These are phyloP conservation scores for Dipteronia sinensis DNA, from an alignment of 345 rosid genomes.

Conservation along the genomic window DNA sequence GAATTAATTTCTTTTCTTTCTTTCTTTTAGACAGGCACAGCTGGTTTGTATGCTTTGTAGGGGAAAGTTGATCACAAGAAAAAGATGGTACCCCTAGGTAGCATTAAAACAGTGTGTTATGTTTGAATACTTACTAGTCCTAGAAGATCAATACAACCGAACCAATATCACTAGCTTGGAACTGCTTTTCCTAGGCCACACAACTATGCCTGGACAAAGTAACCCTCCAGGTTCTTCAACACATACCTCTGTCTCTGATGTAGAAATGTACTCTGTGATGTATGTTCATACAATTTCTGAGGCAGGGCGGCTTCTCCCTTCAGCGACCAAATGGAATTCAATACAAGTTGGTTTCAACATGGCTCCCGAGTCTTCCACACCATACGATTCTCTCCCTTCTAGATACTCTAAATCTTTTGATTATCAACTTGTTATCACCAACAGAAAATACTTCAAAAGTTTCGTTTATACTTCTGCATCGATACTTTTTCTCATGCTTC, in stretches of 20 bases:
- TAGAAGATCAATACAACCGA: neutral
- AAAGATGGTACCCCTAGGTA: neutral
- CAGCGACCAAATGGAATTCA: slow-evolving; percentile 51
- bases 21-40: neutral
- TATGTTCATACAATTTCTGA: slow-evolving; percentile 44
- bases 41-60: neutral
- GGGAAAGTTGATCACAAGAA: slow-evolving; percentile 21
- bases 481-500: slow-evolving; percentile 25
- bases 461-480: slow-evolving; percentile 37
- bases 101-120: slow-evolving; percentile 7
- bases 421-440: slow-evolving; percentile 47
- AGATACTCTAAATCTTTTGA: slow-evolving; percentile 49
- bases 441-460: slow-evolving; percentile 43
- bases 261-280: slow-evolving; percentile 16
- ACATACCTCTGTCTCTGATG: slow-evolving; percentile 15
- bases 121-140: neutral
- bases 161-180: neutral
- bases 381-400: slow-evolving; percentile 48
- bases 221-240: slow-evolving; percentile 10
- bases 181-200: neutral
- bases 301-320: slow-evolving; percentile 49
- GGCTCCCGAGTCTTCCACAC: slow-evolving; percentile 28
- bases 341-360: slow-evolving; percentile 35
- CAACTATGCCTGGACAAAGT: slow-evolving; percentile 22
- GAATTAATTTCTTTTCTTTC: no score